Percentiles rank a stretch among this genome's conserved stretches.
phyloP scores from a whole-genome alignment of 1,139 yeast genomes.

The Meyerozyma smithsonii region DNA sequence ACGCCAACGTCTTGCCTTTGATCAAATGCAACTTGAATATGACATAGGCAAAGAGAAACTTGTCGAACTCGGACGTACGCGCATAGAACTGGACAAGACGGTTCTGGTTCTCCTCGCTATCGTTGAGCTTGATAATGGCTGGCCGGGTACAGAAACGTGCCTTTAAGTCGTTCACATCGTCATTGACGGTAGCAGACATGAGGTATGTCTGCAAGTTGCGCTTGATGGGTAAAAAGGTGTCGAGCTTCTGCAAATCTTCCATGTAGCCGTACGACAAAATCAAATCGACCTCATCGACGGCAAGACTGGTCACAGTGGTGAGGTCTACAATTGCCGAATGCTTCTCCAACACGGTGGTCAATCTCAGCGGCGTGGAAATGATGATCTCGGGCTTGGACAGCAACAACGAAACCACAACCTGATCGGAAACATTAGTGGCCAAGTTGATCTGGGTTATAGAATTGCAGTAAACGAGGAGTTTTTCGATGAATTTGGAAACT shows the following conservation, averaged over 20 bases:
- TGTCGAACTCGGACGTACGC: conserved; percentile 83
- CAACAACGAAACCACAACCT: conserved; percentile 67
- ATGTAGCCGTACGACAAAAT: conserved; percentile 86
- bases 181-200: conserved; percentile 95
- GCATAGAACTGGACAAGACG: conserved; percentile 83
- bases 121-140: conserved; percentile 74
- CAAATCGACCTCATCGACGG: conserved; percentile 94
- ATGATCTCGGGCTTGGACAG: conserved; percentile 74
- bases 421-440: conserved; percentile 67
- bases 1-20: conserved; percentile 85
- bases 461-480: conserved; percentile 67
- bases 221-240: conserved; percentile 61
- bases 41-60: conserved; percentile 84
- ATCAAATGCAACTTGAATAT: conserved; percentile 84
- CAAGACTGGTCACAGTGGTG: conserved; percentile 59
- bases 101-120: conserved; percentile 50
- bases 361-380: conserved; percentile 83
- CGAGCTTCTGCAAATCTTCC: conserved; percentile 71
- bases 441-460: conserved; percentile 68
- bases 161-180: conserved; percentile 77
- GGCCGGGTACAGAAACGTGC: conserved; percentile 78
- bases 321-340: conserved; percentile 39
- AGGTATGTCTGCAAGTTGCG: conserved; percentile 82
- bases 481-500: conserved; percentile 65
- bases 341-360: conserved; percentile 55